Evolutionary conservation across 257 asterid species (phyloP).

Genomic region (Eustoma russellianum): DNA sequence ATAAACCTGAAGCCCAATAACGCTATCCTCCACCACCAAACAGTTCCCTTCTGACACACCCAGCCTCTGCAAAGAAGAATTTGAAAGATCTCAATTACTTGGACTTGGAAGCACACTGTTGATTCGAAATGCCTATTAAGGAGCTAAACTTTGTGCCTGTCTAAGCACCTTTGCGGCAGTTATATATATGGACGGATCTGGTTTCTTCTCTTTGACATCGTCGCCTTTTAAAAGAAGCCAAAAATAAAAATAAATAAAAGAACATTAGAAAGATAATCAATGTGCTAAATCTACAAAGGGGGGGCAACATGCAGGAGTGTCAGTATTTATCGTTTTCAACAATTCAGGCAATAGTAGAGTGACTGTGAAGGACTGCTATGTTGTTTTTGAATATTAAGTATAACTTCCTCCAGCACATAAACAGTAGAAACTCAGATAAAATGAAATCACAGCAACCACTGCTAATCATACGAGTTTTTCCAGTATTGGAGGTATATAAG

Average conservation of each 20-base stretch:
- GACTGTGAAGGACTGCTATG: too few relatives aligned
- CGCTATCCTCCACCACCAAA: slow-evolving; percentile 92
- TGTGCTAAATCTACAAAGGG: neutral
- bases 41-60: slow-evolving; percentile 62
- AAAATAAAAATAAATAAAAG: neutral
- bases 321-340: neutral
- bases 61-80: slow-evolving; percentile 40
- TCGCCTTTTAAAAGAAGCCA: slow-evolving; percentile 42
- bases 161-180: slow-evolving; percentile 69
- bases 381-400: too few relatives aligned
- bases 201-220: slow-evolving; percentile 91
- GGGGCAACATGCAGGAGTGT: neutral
- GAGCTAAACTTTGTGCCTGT: slow-evolving; percentile 2
- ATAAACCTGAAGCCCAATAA: slow-evolving; percentile 88
- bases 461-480: too few relatives aligned
- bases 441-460: too few relatives aligned
- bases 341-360: too few relatives aligned
- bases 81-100: slow-evolving; percentile 6
- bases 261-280: neutral
- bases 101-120: neutral
- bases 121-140: neutral
- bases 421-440: too few relatives aligned
- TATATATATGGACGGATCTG: slow-evolving; percentile 75
- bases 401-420: too few relatives aligned
- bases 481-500: too few relatives aligned